Base-by-base conservation (phyloP, 139 green algal species). In the Ettlia oleoabundans region DNA sequence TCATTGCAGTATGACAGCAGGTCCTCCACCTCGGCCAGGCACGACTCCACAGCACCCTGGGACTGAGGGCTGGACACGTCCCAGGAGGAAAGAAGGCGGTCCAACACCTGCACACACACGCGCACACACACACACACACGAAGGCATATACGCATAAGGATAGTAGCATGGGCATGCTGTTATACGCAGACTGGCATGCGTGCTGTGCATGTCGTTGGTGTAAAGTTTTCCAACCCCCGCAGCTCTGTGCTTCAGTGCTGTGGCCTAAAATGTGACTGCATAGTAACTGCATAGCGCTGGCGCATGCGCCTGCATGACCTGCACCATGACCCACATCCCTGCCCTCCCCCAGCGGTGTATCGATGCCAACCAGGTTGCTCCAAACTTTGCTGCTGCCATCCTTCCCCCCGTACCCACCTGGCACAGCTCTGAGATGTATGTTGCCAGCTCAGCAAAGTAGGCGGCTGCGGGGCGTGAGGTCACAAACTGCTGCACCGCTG, bases 1-100 rank as follows among this genome's bases (percentile, higher is more conserved):
- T 99, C 96, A 65, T 94, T 96, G 86, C 89, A 94, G 88, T 98
- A 99, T 26, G 92, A 95, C 13, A 99, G 74, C 69, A 98, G 84
- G 83, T 99, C 96, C 82, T 97, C 95, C 19, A 98, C 87, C 85
- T 98, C 96, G 1, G 94, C 94, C 40, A 99, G 86, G 43, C 91
- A 86, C 0, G 87, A 93, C 76, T 98, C 95, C 26, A 98, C 79
- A 5, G 80, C 63, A 3, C 85, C 86, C 68, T 92, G 79, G 40
- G 83, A 82, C 35, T 80, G 75, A 0, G 78, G 63, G 30, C 70
- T 82, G 61, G 84, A 74, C 15, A 71, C 79, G 24, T 90, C 84
- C 72, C 88, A 80, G 7, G 79, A 70, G 0, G 69, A 42, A 52
- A 94, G 72, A 37, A 82, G 43, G 38, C 68, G 75, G 74, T 92